A percentile compares a stretch with the other conserved stretches of the same genome.
Evolutionary conservation across 768 basidiomycete species (phyloP).

Genomic region (Tephrocybe sp.): DNA sequence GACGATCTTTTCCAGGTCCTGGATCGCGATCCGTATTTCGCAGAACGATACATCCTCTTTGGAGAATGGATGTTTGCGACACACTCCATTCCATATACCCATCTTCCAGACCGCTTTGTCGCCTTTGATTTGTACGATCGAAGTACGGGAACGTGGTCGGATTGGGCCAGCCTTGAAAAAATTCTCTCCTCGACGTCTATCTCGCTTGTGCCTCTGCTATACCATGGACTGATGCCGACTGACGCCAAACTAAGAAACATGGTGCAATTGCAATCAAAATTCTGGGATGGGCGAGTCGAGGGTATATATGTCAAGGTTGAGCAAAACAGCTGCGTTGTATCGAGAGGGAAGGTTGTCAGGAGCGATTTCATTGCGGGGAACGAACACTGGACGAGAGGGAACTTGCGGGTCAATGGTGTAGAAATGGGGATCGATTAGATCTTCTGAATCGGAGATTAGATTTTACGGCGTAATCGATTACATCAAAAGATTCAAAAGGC

Average conservation of each 20-base stretch:
- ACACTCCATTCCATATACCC: constrained; percentile 58
- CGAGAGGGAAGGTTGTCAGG: constrained; percentile 56
- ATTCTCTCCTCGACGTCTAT: constrained; percentile 42
- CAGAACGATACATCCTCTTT: constrained; percentile 58
- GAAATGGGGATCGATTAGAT: constrained; percentile 25
- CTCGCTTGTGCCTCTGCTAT: constrained; percentile 40
- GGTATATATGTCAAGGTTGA: constrained; percentile 62
- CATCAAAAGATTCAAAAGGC: constrained; percentile 2
- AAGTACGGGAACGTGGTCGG: constrained; percentile 37
- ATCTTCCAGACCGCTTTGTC: constrained; percentile 55
- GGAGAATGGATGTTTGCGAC: constrained; percentile 67
- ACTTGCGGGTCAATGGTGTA: constrained; percentile 35
- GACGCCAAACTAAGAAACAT: constrained; percentile 40
- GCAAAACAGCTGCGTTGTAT: constrained; percentile 33
- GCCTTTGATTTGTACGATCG: constrained; percentile 65
- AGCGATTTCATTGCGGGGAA: constrained; percentile 64
- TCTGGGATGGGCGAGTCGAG: constrained; percentile 49
- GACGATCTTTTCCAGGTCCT: constrained; percentile 42
- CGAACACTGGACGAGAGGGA: constrained; percentile 56
- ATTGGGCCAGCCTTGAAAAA: constrained; percentile 31
- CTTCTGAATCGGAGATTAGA: constrained; percentile 19
- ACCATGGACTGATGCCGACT: constrained; percentile 40
- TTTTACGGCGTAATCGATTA: too few species aligned
- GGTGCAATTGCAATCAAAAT: constrained; percentile 45
- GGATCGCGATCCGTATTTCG: constrained; percentile 48